These are phyloP conservation scores for Tolypocladium inflatum DNA, from an alignment of 2,329 filamentous ascomycete genomes.

Conservation along the genomic window DNA sequence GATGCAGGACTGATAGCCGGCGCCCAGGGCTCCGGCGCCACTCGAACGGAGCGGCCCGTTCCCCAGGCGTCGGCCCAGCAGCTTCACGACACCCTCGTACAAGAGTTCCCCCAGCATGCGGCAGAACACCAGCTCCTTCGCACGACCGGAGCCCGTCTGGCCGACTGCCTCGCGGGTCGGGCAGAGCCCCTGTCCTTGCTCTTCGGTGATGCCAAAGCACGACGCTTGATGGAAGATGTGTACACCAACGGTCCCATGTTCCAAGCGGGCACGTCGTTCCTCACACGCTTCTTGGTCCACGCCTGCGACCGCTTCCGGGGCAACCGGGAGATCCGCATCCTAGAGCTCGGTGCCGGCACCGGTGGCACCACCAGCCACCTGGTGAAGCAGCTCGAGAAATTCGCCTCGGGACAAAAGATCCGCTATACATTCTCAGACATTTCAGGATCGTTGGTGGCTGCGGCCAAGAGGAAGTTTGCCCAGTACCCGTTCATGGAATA, in stretches of 20 bases:
- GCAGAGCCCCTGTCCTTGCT: slow-evolving; percentile 26
- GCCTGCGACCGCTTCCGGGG: background rate
- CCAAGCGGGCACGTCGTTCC: slow-evolving; percentile 8
- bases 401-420: no score
- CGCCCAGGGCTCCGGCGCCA: no score
- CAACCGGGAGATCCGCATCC: slow-evolving; percentile 18
- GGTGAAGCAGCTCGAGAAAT: slow-evolving; percentile 12
- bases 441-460: slow-evolving; percentile 19
- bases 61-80: background rate
- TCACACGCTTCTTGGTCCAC: slow-evolving; percentile 1
- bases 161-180: slow-evolving; percentile 24
- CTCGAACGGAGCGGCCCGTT: no score
- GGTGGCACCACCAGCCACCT: slow-evolving; percentile 28
- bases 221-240: slow-evolving; percentile 21
- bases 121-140: background rate
- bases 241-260: slow-evolving; percentile 21
- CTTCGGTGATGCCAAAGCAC: slow-evolving; percentile 20
- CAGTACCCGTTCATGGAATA: slow-evolving; percentile 13
- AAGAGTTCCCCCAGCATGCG: background rate
- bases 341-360: slow-evolving; percentile 33
- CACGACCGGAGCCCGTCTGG: slow-evolving; percentile 18
- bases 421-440: slow-evolving; percentile 33
- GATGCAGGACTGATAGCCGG: no score
- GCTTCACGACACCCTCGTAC: background rate
- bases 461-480: slow-evolving; percentile 14